Percentiles rank a stretch among this genome's conserved stretches.
phyloP scores from a whole-genome alignment of 2,329 filamentous ascomycete species.

The Coniella vitis region DNA sequence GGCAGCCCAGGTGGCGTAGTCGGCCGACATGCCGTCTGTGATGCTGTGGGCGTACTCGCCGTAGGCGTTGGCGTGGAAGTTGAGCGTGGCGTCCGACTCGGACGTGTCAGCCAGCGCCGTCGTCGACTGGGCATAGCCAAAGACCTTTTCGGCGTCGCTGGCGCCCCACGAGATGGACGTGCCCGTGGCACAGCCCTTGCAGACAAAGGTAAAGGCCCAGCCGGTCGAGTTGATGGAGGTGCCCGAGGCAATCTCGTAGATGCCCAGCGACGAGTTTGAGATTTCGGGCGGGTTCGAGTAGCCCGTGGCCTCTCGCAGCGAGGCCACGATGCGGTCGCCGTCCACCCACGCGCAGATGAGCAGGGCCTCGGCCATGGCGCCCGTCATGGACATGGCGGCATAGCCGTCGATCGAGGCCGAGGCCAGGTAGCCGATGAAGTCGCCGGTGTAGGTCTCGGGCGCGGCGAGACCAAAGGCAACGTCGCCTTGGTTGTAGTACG shows the following conservation, averaged over 20 bases:
- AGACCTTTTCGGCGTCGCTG: conserved; percentile 19
- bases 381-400: conserved; percentile 38
- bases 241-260: conserved; percentile 35
- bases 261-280: conserved; percentile 26
- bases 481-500: conserved; percentile 14
- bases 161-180: conserved; percentile 23
- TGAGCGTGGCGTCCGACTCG: conserved; percentile 9
- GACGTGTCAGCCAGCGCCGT: conserved; percentile 27
- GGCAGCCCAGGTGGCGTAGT: conserved; percentile 23
- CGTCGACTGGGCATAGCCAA: conserved; percentile 34
- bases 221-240: conserved; percentile 41
- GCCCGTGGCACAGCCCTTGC: conserved; percentile 30
- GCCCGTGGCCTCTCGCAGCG: conserved; percentile 21
- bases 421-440: conserved; percentile 48
- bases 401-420: conserved; percentile 39
- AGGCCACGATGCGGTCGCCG: conserved; percentile 27
- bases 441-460: conserved; percentile 38
- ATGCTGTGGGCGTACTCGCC: conserved; percentile 30
- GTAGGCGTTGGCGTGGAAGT: conserved; percentile 31
- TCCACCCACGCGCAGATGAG: conserved; percentile 39
- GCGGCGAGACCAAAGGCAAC: conserved; percentile 40
- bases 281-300: conserved; percentile 36
- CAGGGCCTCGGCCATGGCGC: conserved; percentile 36
- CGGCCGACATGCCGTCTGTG: conserved; percentile 26
- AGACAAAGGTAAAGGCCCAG: conserved; percentile 43